phyloP scores from a whole-genome alignment of 805 yeast genomes.

The Teunomyces barrocoloradensis region DNA sequence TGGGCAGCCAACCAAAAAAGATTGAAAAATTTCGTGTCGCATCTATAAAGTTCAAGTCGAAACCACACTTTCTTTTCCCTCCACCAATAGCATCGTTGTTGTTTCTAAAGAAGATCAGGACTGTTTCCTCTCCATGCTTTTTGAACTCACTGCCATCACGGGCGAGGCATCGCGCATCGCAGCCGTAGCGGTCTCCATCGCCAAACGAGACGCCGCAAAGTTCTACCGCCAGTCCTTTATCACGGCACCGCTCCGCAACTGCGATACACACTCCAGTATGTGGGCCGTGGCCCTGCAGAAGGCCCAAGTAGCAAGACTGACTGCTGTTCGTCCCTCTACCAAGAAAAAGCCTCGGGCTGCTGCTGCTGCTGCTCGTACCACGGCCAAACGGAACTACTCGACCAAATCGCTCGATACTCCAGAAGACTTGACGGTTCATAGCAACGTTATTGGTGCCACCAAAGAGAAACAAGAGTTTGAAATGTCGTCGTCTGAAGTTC shows the following conservation, averaged over 20 bases:
- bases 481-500: constrained; percentile 62
- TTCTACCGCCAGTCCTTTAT: constrained; percentile 21
- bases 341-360: neutral
- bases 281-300: constrained; percentile 17
- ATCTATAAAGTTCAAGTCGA: neutral
- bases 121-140: neutral
- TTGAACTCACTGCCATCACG: constrained; percentile 24
- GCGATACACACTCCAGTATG: constrained; percentile 21
- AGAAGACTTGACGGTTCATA: neutral
- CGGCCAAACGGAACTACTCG: constrained; percentile 5
- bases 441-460: constrained; percentile 6
- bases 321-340: neutral
- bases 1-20: neutral
- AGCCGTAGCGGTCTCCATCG: constrained; percentile 14
- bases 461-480: constrained; percentile 3
- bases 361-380: neutral
- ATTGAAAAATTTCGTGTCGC: neutral
- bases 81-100: neutral
- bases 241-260: constrained; percentile 17
- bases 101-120: no score
- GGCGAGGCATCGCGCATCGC: constrained; percentile 21
- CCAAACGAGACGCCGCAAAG: constrained; percentile 17
- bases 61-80: neutral
- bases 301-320: constrained; percentile 4
- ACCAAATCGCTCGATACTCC: constrained; percentile 5